Base-by-base conservation (phyloP, 1,284 basidiomycete species). In the Taiwanofungus camphoratus region DNA sequence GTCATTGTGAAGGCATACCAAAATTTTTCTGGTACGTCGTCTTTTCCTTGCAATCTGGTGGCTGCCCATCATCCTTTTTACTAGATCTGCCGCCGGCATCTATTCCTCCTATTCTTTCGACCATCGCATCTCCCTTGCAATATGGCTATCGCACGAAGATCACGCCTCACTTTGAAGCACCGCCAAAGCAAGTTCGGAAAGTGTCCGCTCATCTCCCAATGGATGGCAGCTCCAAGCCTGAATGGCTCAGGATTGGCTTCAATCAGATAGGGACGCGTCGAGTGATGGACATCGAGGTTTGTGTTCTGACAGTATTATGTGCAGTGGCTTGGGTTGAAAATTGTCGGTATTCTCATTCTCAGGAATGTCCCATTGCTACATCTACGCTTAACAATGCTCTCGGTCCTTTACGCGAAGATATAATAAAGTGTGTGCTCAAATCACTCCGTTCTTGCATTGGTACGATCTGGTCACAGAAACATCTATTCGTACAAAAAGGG, bases 121-220 rank as follows among this genome's bases (percentile, higher is more conserved):
- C 95, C 0, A 83, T 95, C 13, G 77, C 80, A 5, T 93, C 89
- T 0, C 96, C 95, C 0, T 68, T 87, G 39, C 83, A 95, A 52
- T 97, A 95, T 65, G 78, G 76, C 35, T 99, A 99, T 63, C 82
- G 95, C 18, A 99, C 96, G 1, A 99, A 99, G 67, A 84, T 99
- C 36, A 98, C 95, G 0, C 95, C 95, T 0, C 95, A 99, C 62
- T 99, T 98, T 55, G 88, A 96, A 34, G 77, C 85, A 0, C 82
- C 91, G 1, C 79, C 81, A 0, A 84, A 77, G 57, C 61, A 64
- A 44, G 64, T 70, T 37, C 67, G 72, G 59, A 63, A 57, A 50
- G 48, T 45, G 3, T 61, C 62, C 24, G 56, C 55, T 4, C 45
- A 45, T 4, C 47, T 50, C 1, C 37, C 49, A 12, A 55, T 50